Evolutionary conservation across 495 filamentous ascomycete species (phyloP).

Genomic region (Neurospora intermedia): DNA sequence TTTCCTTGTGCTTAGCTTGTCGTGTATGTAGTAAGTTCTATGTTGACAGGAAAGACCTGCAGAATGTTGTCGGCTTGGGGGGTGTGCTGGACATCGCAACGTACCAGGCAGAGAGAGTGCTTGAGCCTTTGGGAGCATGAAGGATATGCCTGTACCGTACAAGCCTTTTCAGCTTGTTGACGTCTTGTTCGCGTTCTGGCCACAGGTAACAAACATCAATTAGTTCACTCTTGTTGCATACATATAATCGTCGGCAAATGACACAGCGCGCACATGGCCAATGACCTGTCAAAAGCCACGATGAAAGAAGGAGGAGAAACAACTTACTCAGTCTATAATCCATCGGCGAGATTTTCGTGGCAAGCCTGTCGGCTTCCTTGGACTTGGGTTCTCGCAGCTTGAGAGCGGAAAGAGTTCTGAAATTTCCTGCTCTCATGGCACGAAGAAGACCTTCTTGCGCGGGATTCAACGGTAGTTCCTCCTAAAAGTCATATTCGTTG

Average conservation of each 20-base stretch:
- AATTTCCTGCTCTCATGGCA: neutral
- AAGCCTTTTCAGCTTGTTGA: neutral
- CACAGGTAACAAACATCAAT: neutral
- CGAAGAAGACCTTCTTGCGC: neutral
- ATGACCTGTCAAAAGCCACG: neutral
- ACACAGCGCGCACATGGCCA: neutral
- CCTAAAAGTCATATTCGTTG: neutral
- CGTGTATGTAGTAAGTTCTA: neutral
- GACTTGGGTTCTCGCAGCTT: neutral
- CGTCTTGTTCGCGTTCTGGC: neutral
- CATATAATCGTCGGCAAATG: neutral
- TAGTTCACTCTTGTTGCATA: neutral
- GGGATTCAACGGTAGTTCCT: neutral
- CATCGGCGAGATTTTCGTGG: neutral
- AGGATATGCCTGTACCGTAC: neutral
- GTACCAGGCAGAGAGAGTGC: neutral
- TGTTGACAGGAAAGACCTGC: neutral
- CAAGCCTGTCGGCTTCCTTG: neutral
- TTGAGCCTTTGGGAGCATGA: neutral
- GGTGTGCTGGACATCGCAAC: neutral
- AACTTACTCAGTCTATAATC: neutral
- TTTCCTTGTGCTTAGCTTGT: neutral
- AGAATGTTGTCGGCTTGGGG: neutral
- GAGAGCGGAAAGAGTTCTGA: neutral
- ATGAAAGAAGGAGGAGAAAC: neutral